Evolutionary conservation across 345 rosid genomes (phyloP).

Genomic region (Viola odorata): DNA sequence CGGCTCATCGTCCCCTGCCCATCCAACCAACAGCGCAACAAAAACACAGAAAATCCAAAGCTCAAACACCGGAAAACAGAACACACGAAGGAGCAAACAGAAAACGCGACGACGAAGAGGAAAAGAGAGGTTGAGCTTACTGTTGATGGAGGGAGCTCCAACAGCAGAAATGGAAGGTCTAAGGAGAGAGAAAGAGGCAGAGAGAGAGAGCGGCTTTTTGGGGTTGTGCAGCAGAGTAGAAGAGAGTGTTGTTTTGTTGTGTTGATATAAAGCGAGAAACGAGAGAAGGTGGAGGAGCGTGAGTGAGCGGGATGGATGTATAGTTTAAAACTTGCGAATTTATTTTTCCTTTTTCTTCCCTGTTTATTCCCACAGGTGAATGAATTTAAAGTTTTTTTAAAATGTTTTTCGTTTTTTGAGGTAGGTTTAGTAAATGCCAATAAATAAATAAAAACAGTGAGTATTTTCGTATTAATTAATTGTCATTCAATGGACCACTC

Average conservation of each 20-base stretch:
- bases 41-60: too few relatives aligned
- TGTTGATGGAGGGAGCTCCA: neutral
- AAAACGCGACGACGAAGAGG: too few relatives aligned
- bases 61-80: too few relatives aligned
- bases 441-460: too few relatives aligned
- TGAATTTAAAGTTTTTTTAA: neutral
- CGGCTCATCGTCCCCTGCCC: too few relatives aligned
- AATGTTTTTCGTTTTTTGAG: too few relatives aligned
- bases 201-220: neutral
- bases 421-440: too few relatives aligned
- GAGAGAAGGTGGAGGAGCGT: conserved; percentile 30
- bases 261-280: conserved; percentile 1
- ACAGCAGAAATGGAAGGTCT: neutral
- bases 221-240: neutral
- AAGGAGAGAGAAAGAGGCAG: neutral
- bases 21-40: too few relatives aligned
- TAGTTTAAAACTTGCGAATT: conserved; percentile 45
- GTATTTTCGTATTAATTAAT: too few relatives aligned
- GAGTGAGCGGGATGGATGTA: conserved; percentile 49
- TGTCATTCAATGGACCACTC: too few relatives aligned
- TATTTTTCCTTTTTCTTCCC: conserved; percentile 4
- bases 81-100: too few relatives aligned
- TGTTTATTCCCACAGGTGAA: neutral
- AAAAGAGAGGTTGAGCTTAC: too few relatives aligned
- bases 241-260: neutral